Conservation (phyloP, 441 rosid species). For the Populus hybrid region DNA sequence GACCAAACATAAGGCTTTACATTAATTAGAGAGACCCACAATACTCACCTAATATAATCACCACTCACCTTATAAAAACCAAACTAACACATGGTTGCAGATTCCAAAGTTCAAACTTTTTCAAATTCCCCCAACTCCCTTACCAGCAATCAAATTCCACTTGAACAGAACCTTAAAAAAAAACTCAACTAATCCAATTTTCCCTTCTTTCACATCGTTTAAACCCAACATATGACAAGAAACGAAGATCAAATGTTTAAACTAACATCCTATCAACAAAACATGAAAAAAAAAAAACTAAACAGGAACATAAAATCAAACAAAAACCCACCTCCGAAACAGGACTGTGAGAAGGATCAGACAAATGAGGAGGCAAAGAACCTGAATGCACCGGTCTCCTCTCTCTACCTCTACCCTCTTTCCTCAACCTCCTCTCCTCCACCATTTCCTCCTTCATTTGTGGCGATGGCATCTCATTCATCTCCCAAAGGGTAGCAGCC, state of each 20-base stretch:
- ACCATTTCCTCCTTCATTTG: constrained; percentile 37
- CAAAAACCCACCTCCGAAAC: constrained; percentile 70
- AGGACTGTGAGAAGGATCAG: constrained; percentile 98
- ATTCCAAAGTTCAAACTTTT: not conserved
- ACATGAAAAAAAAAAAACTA: not conserved
- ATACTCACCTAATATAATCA: not conserved
- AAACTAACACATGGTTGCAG: constrained; percentile 1
- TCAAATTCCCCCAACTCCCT: not conserved
- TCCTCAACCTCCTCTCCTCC: constrained; percentile 43
- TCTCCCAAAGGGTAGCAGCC: constrained; percentile 97
- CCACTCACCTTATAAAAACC: not conserved
- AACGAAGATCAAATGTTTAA: not conserved
- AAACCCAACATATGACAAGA: not conserved
- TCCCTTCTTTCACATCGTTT: not conserved
- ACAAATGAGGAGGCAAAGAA: constrained; percentile 84
- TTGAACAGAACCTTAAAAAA: not conserved
- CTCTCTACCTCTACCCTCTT: constrained; percentile 40
- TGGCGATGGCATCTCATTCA: constrained; percentile 94
- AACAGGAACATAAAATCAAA: not conserved
- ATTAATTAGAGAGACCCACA: constrained; percentile 1
- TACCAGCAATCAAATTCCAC: not conserved
- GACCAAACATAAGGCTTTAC: not conserved
- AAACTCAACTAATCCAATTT: not conserved
- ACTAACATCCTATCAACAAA: not conserved
- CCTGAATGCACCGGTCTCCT: constrained; percentile 71